Conservation (phyloP, 352 stramenopile species). For the Phytophthora melonis region DNA sequence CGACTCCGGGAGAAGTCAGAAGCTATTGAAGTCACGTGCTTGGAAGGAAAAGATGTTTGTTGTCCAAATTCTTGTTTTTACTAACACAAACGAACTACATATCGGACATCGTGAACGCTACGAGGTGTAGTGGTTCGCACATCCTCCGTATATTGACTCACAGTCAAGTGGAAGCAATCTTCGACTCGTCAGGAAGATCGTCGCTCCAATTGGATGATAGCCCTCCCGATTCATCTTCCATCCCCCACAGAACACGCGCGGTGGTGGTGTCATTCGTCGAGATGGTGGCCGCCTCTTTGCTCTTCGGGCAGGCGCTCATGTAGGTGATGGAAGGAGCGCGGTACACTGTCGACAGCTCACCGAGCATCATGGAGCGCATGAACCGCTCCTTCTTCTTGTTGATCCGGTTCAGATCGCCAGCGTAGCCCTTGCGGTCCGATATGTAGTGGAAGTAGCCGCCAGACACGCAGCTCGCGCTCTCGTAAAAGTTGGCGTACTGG, state of each 20-base stretch:
- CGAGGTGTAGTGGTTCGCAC: not conserved
- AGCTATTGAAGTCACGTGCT: too few species aligned
- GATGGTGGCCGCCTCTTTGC: not conserved
- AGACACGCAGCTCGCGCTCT: slow-evolving; percentile 15
- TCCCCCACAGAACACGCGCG: not conserved
- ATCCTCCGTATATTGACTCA: not conserved
- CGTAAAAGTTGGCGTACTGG: slow-evolving; percentile 16
- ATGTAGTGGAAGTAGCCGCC: slow-evolving; percentile 3
- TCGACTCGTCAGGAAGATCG: not conserved
- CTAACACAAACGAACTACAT: not conserved
- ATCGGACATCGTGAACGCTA: not conserved
- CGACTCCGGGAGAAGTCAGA: too few species aligned
- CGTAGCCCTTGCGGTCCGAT: too few species aligned
- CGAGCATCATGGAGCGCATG: too few species aligned
- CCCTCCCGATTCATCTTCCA: not conserved
- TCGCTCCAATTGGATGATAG: slow-evolving; percentile 17
- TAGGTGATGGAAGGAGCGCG: too few species aligned
- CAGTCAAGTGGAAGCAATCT: not conserved
- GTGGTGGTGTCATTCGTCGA: not conserved
- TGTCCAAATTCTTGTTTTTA: too few species aligned
- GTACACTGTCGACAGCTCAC: too few species aligned
- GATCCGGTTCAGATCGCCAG: too few species aligned
- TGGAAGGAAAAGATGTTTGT: too few species aligned
- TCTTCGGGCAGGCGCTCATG: too few species aligned
- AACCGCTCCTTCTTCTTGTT: too few species aligned